Evolutionary conservation across 441 rosid genomes (phyloP), one percentile per base, ranked within the genome.

Genomic region (Pelargonium citronellum): DNA sequence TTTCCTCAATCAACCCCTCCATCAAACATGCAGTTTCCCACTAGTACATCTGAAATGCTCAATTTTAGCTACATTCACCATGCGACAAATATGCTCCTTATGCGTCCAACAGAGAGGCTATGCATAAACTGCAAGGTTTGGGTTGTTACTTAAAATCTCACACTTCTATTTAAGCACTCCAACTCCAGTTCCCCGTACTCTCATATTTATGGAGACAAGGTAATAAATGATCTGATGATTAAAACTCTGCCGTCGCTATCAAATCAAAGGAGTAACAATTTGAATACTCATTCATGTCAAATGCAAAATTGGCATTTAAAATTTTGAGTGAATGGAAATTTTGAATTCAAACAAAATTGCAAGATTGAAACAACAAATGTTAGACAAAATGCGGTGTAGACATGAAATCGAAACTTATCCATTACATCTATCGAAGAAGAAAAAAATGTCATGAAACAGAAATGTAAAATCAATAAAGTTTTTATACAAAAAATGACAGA

Each of bases 401-500:
- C 6, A 60, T 20, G 64, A 20, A 60, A 60, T 20, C n/a, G n/a
- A 19, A 22, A 9, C 64, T 20, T 60, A 20, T 60, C 64, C 64
- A 60, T 60, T 22, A 60, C 6, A 22, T 58, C 20, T 63, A 44
- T 39, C 61, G 22, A 60, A 39, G 20, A 67, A 68, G 19, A 1
- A 15, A 67, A 16, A 57, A 65, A 15, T 22, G 69, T 64, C 69
- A 64, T 27, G 69, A 46, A 51, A 71, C 58, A 64, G 76, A 74
- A 69, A 71, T 17, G 66, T 34, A 71, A 55, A 66, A 71, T 71
- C 79, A 69, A 60, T 58, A 53, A 67, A 74, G 64, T 22, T 57
- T 16, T 57, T 57, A 16, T 72, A 71, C 74, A 67, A 74, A 77
- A 76, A 74, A 73, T 81, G 79, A 80, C 73, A 71, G 69, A 79